phyloP scores from a whole-genome alignment of 352 stramenopile genomes.

The Pythium oligandrum region DNA sequence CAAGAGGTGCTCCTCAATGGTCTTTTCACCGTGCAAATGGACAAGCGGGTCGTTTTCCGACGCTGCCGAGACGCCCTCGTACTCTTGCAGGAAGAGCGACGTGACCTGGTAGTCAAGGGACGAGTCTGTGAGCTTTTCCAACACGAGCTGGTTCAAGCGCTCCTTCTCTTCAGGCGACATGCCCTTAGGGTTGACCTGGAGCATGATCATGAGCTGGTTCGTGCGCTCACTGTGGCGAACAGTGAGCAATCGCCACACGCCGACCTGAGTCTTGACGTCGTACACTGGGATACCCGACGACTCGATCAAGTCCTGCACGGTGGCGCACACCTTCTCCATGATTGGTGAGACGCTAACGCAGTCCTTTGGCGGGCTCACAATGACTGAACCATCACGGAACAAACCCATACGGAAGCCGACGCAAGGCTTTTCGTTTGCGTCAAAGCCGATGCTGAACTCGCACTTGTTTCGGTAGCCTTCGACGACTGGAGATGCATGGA shows the following conservation, averaged over 20 bases:
- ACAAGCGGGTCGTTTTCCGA: slow-evolving; percentile 86
- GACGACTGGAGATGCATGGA: slow-evolving; percentile 76
- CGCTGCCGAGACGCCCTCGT: slow-evolving; percentile 85
- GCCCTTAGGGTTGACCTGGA: slow-evolving; percentile 60
- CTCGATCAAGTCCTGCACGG: slow-evolving; percentile 60
- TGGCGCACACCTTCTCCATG: slow-evolving; percentile 78
- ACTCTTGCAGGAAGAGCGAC: slow-evolving; percentile 92
- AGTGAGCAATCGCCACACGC: slow-evolving; percentile 76
- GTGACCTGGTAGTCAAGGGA: slow-evolving; percentile 55
- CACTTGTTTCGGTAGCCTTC: slow-evolving; percentile 97
- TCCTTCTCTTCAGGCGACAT: slow-evolving; percentile 29
- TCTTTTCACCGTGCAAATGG: slow-evolving; percentile 59
- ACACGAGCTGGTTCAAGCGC: slow-evolving; percentile 35
- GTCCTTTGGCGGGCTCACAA: slow-evolving; percentile 58
- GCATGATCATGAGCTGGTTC: slow-evolving; percentile 69
- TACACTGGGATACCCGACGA: slow-evolving; percentile 61
- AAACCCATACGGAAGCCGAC: slow-evolving; percentile 85
- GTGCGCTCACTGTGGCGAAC: slow-evolving; percentile 66
- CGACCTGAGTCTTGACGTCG: slow-evolving; percentile 56
- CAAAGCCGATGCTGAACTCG: slow-evolving; percentile 94
- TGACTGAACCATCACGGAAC: slow-evolving; percentile 73
- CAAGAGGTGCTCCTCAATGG: slow-evolving; percentile 83
- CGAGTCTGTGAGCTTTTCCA: slow-evolving; percentile 38
- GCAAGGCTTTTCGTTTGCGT: slow-evolving; percentile 65
- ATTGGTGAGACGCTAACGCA: slow-evolving; percentile 74